Conservation (phyloP, 2,329 filamentous ascomycete species). For the Ophioceras dolichostomum region DNA sequence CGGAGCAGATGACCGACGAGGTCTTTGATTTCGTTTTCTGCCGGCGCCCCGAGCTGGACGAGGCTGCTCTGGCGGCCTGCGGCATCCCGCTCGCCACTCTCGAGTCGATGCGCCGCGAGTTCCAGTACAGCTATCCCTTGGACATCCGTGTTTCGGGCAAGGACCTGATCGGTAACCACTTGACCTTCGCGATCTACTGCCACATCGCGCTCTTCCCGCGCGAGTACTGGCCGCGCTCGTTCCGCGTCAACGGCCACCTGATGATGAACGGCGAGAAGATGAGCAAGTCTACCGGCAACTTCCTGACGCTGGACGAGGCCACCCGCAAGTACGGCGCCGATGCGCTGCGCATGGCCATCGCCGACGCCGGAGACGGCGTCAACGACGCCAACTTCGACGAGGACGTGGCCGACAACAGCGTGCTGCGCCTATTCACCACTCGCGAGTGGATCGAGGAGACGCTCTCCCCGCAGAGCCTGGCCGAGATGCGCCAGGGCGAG, state of each 20-base stretch:
- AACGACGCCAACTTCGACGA: conserved; percentile 97
- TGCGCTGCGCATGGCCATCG: conserved; percentile 75
- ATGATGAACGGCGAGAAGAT: conserved; percentile 97
- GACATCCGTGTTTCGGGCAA: conserved; percentile 84
- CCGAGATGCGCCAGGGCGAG: conserved; percentile 61
- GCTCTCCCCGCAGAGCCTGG: conserved; percentile 55
- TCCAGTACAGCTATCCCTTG: conserved; percentile 94
- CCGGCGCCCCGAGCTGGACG: conserved; percentile 54
- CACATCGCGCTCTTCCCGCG: conserved; percentile 81
- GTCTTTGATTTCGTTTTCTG: conserved; percentile 96
- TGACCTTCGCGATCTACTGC: conserved; percentile 93
- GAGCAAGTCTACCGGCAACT: conserved; percentile 96
- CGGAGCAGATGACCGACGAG: conserved; percentile 86
- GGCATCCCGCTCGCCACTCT: conserved; percentile 65
- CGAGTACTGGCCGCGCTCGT: conserved; percentile 76
- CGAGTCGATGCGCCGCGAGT: conserved; percentile 74
- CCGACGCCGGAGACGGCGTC: conserved; percentile 88
- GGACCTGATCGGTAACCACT: conserved; percentile 84
- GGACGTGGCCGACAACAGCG: conserved; percentile 81
- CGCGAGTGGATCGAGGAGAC: conserved; percentile 88
- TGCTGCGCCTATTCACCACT: conserved; percentile 68
- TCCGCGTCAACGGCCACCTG: conserved; percentile 86
- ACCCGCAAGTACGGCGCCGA: conserved; percentile 91
- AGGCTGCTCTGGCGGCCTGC: conserved; percentile 49
- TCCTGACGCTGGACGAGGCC: conserved; percentile 78